Evolutionary conservation across 2,329 filamentous ascomycete genomes (phyloP), one percentile per base, ranked within the genome.

Genomic region (Calonectria montana): DNA sequence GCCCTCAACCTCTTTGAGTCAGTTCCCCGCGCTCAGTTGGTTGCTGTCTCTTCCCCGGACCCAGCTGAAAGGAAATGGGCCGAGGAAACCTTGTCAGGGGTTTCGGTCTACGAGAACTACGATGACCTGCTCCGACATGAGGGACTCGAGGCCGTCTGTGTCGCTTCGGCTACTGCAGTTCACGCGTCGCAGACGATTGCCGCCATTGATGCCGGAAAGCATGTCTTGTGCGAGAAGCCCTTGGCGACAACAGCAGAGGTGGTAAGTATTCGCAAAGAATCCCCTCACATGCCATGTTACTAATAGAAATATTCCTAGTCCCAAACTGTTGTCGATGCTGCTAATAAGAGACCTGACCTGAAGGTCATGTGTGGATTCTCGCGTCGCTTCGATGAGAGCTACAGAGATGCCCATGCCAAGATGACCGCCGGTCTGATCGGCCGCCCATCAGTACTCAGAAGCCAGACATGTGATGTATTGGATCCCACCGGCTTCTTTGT

Each of bases 401-500:
- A 93, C 84, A 86, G 90, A 68, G 87, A 91, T 63, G 92, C 91
- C 23, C 86, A 85, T 78, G 76, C 82, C 23, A 87, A 89, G 75
- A 87, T 90, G 77, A 80, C 85, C 37, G 76, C 82, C 1, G 91
- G 91, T 16, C 77, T 85, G 39, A 92, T 93, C 73, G 92, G 91
- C 7, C 84, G 87, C 0, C 88, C 91, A 2, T 87, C 88, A 10
- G 85, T 93, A 50, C 85, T 93, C 76, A 89, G 91, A 74, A 90
- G 87, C 55, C 91, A 93, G 81, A 93, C 91, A 0, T 92, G 91
- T 82, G 91, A 94, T 82, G 92, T 90, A 80, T 87, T 90, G 69
- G 90, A 93, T 71, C 89, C 91, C 0, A 87, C 86, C 0, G 91
- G 91, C 55, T 93, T 93, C 85, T 93, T 93, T 80, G 91, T 93